A percentile compares a stretch with the other conserved stretches of the same genome.
These are phyloP conservation scores for Globisporangium mamillatum DNA, from an alignment of 352 stramenopile species.

Conservation along the genomic window DNA sequence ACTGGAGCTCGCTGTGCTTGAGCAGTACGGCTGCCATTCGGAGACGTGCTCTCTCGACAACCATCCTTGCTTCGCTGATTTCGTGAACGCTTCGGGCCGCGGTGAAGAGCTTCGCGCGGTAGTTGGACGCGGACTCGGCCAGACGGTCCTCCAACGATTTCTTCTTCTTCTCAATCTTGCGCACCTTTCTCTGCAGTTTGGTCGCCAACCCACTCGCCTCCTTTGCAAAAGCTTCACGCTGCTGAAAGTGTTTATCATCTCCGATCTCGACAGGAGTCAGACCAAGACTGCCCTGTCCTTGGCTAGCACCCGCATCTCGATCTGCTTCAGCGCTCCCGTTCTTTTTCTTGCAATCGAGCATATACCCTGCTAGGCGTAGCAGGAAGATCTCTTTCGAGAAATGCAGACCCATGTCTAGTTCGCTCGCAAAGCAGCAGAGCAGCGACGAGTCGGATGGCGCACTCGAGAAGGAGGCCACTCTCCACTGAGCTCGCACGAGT, in stretches of 20 bases:
- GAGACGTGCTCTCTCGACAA: constrained; percentile 34
- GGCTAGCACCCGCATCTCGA: constrained; percentile 1
- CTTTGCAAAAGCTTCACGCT: constrained; percentile 14
- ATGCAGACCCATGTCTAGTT: constrained; percentile 43
- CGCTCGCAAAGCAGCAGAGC: constrained; percentile 42
- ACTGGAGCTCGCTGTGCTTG: constrained; percentile 32
- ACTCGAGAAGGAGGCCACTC: constrained; percentile 8
- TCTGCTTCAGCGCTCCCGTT: constrained; percentile 10
- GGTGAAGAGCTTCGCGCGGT: constrained; percentile 30
- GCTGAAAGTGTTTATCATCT: background rate
- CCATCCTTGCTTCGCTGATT: constrained; percentile 32
- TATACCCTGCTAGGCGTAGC: constrained; percentile 27
- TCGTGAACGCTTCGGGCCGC: constrained; percentile 16
- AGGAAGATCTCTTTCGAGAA: constrained; percentile 47
- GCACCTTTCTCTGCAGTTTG: constrained; percentile 46
- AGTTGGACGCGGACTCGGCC: constrained; percentile 19
- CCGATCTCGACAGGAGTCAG: background rate
- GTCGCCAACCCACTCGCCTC: constrained; percentile 22
- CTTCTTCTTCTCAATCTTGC: constrained; percentile 55
- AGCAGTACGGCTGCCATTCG: constrained; percentile 31
- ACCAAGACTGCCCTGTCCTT: background rate
- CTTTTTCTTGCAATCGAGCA: constrained; percentile 1
- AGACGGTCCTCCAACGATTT: constrained; percentile 32
- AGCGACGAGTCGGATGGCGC: constrained; percentile 15
- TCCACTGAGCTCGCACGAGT: constrained; percentile 23